Conservation (phyloP, 2,329 filamentous ascomycete genomes). For the Reticulascus tulasneorum region DNA sequence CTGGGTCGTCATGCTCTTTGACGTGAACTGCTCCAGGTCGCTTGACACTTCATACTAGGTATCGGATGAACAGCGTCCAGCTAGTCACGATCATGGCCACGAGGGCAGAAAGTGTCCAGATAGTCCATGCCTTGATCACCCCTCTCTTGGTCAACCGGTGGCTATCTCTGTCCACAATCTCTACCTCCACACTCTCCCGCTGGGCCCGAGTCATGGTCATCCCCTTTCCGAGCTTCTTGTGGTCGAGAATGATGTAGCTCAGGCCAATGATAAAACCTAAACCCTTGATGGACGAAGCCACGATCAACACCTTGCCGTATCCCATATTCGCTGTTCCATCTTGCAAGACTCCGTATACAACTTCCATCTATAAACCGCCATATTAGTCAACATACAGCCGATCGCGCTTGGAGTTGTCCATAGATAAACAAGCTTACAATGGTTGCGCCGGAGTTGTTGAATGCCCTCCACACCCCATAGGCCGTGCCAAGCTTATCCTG, state of each 20-base stretch:
- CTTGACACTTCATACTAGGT: slow-evolving; percentile 11
- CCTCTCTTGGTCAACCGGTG: slow-evolving; percentile 16
- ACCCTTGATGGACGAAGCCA: slow-evolving; percentile 17
- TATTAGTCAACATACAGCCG: neutral
- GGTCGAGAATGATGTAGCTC: slow-evolving; percentile 17
- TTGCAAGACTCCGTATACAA: slow-evolving; percentile 18
- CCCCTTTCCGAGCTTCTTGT: slow-evolving; percentile 14
- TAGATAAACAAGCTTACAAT: slow-evolving; percentile 14
- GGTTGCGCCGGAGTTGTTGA: slow-evolving; percentile 19
- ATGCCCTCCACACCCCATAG: slow-evolving; percentile 18
- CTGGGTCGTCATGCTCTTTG: too few species aligned
- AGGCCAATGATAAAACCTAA: slow-evolving; percentile 14
- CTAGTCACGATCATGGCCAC: slow-evolving; percentile 14
- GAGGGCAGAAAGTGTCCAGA: slow-evolving; percentile 9
- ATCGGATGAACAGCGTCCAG: slow-evolving; percentile 17
- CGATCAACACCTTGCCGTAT: slow-evolving; percentile 13
- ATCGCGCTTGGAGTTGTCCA: neutral
- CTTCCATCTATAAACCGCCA: slow-evolving; percentile 17
- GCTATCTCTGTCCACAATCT: slow-evolving; percentile 12
- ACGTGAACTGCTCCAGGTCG: too few species aligned
- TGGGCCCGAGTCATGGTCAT: slow-evolving; percentile 17
- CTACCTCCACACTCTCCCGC: slow-evolving; percentile 13
- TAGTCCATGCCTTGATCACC: slow-evolving; percentile 9
- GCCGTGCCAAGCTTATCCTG: slow-evolving; percentile 20
- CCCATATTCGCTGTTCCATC: slow-evolving; percentile 16